These are phyloP conservation scores for Hypericum perforatum DNA, from an alignment of 345 rosid genomes.

Conservation along the genomic window DNA sequence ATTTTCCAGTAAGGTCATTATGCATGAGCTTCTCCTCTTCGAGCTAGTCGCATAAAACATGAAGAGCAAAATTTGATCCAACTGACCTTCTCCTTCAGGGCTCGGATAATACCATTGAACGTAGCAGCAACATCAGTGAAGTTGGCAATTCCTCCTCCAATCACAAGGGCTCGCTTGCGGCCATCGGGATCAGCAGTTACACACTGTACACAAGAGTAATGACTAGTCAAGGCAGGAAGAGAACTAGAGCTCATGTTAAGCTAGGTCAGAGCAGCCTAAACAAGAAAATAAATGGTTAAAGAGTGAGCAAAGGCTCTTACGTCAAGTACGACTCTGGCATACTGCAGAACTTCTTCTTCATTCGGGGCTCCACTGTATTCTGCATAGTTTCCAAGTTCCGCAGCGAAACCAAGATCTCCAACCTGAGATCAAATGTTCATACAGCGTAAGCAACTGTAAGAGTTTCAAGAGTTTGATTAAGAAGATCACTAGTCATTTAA, in stretches of 20 bases:
- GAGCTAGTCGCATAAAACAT: neutral
- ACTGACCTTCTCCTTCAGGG: constrained; percentile 77
- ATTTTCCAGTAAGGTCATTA: neutral
- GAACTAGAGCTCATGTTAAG: too few species aligned
- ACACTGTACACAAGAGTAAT: constrained; percentile 37
- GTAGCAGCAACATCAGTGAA: constrained; percentile 97
- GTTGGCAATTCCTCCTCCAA: constrained; percentile 98
- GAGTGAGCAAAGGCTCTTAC: constrained; percentile 26
- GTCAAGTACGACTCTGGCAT: constrained; percentile 96
- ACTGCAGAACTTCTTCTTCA: constrained; percentile 92
- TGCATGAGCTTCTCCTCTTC: neutral
- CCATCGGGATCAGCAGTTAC: constrained; percentile 91
- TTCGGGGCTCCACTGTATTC: constrained; percentile 98
- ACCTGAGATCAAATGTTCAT: constrained; percentile 39
- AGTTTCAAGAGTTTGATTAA: neutral
- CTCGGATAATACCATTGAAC: constrained; percentile 83
- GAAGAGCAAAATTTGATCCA: too few species aligned
- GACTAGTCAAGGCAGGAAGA: too few species aligned
- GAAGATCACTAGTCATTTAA: neutral
- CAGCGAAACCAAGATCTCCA: constrained; percentile 95
- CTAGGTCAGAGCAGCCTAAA: too few species aligned
- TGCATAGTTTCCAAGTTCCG: constrained; percentile 92
- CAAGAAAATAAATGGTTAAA: too few species aligned
- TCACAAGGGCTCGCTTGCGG: constrained; percentile 77
- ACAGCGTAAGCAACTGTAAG: neutral